phyloP scores from a whole-genome alignment of 495 filamentous ascomycete genomes.

The Tirmania nivea region DNA sequence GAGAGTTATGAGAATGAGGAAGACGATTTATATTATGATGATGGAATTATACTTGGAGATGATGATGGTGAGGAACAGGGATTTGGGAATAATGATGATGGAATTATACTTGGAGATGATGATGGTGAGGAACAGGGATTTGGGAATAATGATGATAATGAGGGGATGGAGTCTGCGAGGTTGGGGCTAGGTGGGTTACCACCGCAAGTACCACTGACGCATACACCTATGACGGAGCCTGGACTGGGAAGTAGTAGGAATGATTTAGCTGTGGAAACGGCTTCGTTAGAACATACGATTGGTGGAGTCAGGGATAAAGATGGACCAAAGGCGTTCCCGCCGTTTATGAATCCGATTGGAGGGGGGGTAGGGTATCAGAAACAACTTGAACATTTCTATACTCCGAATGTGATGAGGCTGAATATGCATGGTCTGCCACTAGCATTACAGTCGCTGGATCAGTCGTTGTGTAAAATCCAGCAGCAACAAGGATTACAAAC shows the following conservation, averaged over 20 bases:
- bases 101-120: conserved; percentile 32
- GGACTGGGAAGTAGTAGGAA: too few species aligned
- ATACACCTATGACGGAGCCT: too few species aligned
- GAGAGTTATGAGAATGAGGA: conserved; percentile 23
- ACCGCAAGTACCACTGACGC: too few species aligned
- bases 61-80: conserved; percentile 31
- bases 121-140: conserved; percentile 32
- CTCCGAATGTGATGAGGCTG: conserved; percentile 9
- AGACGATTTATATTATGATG: conserved; percentile 68
- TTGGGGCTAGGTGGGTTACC: too few species aligned
- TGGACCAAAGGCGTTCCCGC: background rate
- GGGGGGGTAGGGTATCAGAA: conserved; percentile 15
- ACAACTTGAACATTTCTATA: background rate
- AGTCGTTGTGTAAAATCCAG: conserved; percentile 15
- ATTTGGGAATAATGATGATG: conserved; percentile 20
- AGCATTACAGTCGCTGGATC: conserved; percentile 13
- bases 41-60: conserved; percentile 39
- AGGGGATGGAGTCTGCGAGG: too few species aligned
- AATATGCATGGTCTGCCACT: conserved; percentile 17
- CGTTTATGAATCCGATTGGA: conserved; percentile 19
- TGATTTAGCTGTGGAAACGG: too few species aligned
- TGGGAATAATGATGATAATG: conserved; percentile 2
- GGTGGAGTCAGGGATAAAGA: background rate
- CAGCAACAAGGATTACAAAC: conserved; percentile 13
- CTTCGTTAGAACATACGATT: background rate